Percentiles rank a stretch among this genome's conserved stretches.
These are phyloP conservation scores for Castanea crenata DNA, from an alignment of 306 rosid genomes.

Conservation along the genomic window DNA sequence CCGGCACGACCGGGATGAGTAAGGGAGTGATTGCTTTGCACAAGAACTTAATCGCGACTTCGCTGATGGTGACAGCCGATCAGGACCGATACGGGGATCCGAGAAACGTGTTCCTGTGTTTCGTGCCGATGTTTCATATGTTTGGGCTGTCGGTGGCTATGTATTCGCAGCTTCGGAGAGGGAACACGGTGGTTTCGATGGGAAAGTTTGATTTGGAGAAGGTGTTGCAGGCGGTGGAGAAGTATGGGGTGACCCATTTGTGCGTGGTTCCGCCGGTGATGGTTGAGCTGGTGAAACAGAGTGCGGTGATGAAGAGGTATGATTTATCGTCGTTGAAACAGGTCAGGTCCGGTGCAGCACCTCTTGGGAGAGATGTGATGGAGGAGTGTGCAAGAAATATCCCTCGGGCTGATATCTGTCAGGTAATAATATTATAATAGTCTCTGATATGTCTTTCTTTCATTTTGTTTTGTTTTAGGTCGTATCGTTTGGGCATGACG, in stretches of 20 bases:
- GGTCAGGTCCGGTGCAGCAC: constrained; percentile 35
- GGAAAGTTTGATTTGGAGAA: constrained; percentile 31
- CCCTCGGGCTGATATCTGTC: constrained; percentile 26
- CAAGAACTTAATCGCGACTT: constrained; percentile 40
- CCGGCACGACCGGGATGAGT: constrained; percentile 54
- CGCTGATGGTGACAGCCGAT: constrained; percentile 30
- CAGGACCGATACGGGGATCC: constrained; percentile 28
- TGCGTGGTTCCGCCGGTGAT: constrained; percentile 43
- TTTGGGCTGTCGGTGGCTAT: constrained; percentile 27
- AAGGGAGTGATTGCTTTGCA: constrained; percentile 53
- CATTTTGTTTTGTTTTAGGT: no score
- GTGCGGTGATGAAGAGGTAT: constrained; percentile 12
- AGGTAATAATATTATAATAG: no score
- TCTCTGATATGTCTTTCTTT: no score
- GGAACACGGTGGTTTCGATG: constrained; percentile 44
- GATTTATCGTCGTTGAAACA: constrained; percentile 40
- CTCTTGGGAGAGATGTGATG: constrained; percentile 42
- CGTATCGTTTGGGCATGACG: no score
- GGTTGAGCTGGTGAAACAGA: constrained; percentile 28
- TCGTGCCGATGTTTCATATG: constrained; percentile 49
- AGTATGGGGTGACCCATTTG: constrained; percentile 32
- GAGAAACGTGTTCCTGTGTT: constrained; percentile 37
- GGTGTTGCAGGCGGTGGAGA: constrained; percentile 33
- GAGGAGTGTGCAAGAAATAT: constrained; percentile 29
- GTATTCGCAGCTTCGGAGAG: constrained; percentile 40